phyloP scores from a whole-genome alignment of 202 grass and related monocot species.

The Dendrocalamus latiflorus region DNA sequence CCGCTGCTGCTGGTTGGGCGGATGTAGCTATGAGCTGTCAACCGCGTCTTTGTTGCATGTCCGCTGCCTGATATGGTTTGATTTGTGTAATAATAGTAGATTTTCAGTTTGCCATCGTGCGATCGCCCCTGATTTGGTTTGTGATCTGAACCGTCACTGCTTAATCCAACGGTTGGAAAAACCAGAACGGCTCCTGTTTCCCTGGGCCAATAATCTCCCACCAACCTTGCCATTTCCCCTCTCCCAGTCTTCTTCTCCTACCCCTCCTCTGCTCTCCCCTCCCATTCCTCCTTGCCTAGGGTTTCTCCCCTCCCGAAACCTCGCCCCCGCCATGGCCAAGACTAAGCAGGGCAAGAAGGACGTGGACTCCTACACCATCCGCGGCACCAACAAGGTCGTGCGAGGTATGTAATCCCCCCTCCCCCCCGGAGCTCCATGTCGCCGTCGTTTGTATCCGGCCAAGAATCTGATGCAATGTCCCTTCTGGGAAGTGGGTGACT shows the following conservation, averaged over 20 bases:
- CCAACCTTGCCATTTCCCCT: background rate
- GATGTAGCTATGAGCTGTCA: too few relatives aligned
- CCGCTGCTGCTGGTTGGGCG: too few relatives aligned
- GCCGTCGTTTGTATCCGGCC: background rate
- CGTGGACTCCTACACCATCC: slow-evolving; percentile 74
- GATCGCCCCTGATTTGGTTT: background rate
- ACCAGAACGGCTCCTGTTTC: background rate
- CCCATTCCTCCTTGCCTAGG: slow-evolving; percentile 20
- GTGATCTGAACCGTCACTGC: background rate
- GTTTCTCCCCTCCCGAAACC: slow-evolving; percentile 22
- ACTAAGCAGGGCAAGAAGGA: slow-evolving; percentile 80
- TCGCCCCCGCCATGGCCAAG: slow-evolving; percentile 50
- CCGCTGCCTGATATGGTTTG: background rate
- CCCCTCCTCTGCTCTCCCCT: background rate
- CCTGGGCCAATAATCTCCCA: background rate
- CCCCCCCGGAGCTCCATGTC: too few relatives aligned
- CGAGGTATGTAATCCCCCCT: slow-evolving; percentile 42
- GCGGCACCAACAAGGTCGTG: slow-evolving; percentile 72
- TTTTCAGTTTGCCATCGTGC: too few relatives aligned
- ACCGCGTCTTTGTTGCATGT: background rate
- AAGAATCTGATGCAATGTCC: slow-evolving; percentile 28
- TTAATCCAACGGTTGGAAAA: background rate
- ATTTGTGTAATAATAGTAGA: background rate
- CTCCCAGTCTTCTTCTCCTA: background rate
- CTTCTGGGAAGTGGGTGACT: slow-evolving; percentile 47